Evolutionary conservation across 2,329 filamentous ascomycete species (phyloP).

Genomic region (Curvularia eragrostidis): DNA sequence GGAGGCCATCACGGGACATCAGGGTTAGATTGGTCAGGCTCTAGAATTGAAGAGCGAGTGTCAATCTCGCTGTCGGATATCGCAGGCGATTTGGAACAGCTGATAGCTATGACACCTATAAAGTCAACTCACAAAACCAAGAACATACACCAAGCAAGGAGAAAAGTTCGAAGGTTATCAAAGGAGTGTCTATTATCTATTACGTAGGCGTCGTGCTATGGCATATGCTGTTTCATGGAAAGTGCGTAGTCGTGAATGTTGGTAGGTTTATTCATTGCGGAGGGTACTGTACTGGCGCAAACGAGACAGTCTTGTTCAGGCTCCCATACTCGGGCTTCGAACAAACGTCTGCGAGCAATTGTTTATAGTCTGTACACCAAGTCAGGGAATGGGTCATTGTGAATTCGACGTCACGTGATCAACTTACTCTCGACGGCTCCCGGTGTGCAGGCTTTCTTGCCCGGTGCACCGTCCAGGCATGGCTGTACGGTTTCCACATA

Average conservation of each 20-base stretch:
- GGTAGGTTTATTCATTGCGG: not conserved
- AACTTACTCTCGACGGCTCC: slow-evolving; percentile 27
- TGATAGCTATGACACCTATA: not conserved
- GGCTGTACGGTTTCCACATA: slow-evolving; percentile 29
- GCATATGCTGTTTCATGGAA: slow-evolving; percentile 9
- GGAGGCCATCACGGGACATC: too few species aligned
- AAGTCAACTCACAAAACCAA: not conserved
- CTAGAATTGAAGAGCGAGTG: not conserved
- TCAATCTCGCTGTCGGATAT: not conserved
- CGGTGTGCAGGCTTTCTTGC: slow-evolving; percentile 21
- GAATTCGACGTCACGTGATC: not conserved
- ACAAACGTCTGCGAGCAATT: slow-evolving; percentile 21
- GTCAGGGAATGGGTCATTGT: not conserved
- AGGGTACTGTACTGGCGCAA: not conserved
- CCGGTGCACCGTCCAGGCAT: slow-evolving; percentile 24
- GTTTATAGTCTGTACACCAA: slow-evolving; percentile 24
- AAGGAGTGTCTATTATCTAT: slow-evolving; percentile 16
- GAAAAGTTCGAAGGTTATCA: not conserved
- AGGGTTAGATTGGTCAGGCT: not conserved
- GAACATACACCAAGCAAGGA: not conserved
- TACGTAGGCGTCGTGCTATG: slow-evolving; percentile 7
- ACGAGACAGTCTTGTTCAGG: slow-evolving; percentile 21
- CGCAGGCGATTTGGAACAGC: not conserved
- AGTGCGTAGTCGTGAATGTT: slow-evolving; percentile 2
- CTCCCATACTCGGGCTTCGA: slow-evolving; percentile 12